A percentile compares a stretch with the other conserved stretches of the same genome.
Conservation (phyloP, 768 basidiomycete species). For the Butyriboletus loyo region DNA sequence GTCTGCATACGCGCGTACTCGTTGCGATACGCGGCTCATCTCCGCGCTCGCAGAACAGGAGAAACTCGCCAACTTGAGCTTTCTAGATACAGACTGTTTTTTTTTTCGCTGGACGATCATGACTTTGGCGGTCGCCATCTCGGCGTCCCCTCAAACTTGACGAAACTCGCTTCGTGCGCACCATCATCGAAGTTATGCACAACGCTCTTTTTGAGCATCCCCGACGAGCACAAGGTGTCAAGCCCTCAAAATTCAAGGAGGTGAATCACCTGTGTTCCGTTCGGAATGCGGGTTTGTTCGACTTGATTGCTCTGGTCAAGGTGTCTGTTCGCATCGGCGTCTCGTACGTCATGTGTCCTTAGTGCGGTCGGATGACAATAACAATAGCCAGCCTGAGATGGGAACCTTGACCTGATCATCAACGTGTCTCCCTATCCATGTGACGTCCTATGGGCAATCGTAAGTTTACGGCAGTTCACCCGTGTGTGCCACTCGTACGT, state of each 20-base stretch:
- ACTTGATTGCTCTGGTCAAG: constrained; percentile 3
- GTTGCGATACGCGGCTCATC: not conserved
- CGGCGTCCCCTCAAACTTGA: constrained; percentile 4
- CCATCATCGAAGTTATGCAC: not conserved
- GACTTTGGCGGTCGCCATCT: not conserved
- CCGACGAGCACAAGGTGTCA: not conserved
- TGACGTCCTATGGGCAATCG: not conserved
- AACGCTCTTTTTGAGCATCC: not conserved
- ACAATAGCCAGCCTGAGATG: no score
- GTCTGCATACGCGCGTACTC: not conserved
- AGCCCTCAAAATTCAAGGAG: not conserved
- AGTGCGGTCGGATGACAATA: no score
- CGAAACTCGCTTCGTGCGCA: constrained; percentile 1
- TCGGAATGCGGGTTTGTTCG: not conserved
- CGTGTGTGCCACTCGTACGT: no score
- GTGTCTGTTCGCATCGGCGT: no score
- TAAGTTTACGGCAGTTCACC: no score
- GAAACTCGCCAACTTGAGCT: not conserved
- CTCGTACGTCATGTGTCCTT: no score
- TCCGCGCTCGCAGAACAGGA: not conserved
- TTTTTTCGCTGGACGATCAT: not conserved
- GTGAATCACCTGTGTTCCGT: constrained; percentile 7
- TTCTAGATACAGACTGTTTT: not conserved
- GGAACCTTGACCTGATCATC: not conserved
- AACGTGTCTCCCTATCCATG: not conserved